These are phyloP conservation scores for Diacronema lutheri DNA, from an alignment of 78 protist species.

Conservation along the genomic window DNA sequence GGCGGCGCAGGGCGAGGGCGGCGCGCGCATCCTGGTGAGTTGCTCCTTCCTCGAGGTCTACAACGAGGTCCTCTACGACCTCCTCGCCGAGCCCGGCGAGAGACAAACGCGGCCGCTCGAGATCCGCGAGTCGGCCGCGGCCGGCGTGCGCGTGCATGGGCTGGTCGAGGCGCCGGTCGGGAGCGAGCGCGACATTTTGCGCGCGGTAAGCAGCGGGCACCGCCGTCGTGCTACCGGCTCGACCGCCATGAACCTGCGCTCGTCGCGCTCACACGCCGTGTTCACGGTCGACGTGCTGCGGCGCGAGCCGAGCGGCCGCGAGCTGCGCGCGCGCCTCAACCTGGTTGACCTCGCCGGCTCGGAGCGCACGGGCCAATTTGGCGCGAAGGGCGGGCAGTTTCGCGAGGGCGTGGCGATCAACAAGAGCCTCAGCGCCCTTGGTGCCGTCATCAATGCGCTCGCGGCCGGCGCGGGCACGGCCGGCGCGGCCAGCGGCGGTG, in stretches of 20 bases:
- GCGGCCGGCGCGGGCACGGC: not conserved
- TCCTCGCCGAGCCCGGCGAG: slow-evolving; percentile 29
- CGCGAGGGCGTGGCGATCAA: slow-evolving; percentile 72
- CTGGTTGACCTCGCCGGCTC: slow-evolving; percentile 67
- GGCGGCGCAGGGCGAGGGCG: too few species aligned
- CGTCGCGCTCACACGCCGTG: slow-evolving; percentile 18
- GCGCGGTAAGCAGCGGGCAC: not conserved
- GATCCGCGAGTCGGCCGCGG: too few species aligned
- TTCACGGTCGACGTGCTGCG: not conserved
- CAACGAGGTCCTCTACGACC: slow-evolving; percentile 74
- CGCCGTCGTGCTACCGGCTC: not conserved
- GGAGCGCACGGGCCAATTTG: slow-evolving; percentile 66
- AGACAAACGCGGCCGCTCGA: not conserved
- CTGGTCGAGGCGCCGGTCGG: not conserved
- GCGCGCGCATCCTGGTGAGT: slow-evolving; percentile 20
- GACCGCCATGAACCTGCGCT: not conserved
- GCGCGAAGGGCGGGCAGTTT: slow-evolving; percentile 50
- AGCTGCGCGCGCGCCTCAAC: not conserved
- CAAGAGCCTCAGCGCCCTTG: slow-evolving; percentile 56
- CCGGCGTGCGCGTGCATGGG: not conserved
- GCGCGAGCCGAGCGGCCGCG: not conserved
- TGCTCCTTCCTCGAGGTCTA: slow-evolving; percentile 67
- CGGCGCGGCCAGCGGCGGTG: too few species aligned
- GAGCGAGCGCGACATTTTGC: not conserved
- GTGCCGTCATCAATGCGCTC: slow-evolving; percentile 58